Conservation (phyloP, 2,329 filamentous ascomycete genomes). For the Cryphonectria japonica region DNA sequence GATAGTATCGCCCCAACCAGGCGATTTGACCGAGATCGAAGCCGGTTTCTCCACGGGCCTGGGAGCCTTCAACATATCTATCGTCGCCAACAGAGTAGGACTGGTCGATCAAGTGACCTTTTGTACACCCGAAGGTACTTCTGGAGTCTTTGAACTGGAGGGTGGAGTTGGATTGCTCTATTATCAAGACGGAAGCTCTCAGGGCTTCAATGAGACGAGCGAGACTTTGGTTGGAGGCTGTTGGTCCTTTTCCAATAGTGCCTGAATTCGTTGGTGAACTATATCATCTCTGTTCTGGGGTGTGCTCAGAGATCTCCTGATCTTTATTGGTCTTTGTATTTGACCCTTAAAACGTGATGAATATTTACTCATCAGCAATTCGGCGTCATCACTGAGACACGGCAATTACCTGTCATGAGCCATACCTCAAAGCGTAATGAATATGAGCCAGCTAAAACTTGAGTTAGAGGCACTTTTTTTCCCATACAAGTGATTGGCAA, state of each 20-base stretch:
- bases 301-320: too few species aligned
- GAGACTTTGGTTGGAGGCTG: neutral
- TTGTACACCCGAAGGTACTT: neutral
- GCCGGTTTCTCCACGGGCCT: slow-evolving; percentile 7
- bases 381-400: too few species aligned
- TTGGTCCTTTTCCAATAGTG: neutral
- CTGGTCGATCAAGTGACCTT: neutral
- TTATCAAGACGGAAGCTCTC: slow-evolving; percentile 3
- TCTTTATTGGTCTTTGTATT: too few species aligned
- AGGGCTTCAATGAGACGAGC: neutral
- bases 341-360: too few species aligned
- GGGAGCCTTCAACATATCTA: slow-evolving; percentile 12
- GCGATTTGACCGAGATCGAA: neutral
- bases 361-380: too few species aligned
- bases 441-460: too few species aligned
- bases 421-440: too few species aligned
- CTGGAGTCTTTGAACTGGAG: neutral
- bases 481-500: too few species aligned
- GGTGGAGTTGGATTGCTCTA: neutral
- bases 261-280: neutral
- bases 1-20: slow-evolving; percentile 18
- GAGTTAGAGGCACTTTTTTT: too few species aligned
- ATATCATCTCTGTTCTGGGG: too few species aligned
- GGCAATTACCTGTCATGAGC: too few species aligned
- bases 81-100: neutral